These are phyloP conservation scores for Thalassiosira hispida DNA, from an alignment of 352 stramenopile genomes.

Conservation along the genomic window DNA sequence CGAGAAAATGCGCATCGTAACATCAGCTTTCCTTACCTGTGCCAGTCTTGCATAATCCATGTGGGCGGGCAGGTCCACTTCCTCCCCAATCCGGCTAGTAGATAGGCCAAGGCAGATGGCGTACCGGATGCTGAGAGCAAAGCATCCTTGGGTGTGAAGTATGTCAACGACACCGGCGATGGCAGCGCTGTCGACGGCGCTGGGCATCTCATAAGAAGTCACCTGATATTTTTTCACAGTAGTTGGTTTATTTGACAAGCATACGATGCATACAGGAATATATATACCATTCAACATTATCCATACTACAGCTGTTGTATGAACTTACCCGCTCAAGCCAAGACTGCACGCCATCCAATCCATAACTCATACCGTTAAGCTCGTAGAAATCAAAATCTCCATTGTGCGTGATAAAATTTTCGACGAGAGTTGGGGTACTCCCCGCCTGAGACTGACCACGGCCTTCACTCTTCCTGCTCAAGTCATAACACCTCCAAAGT, in stretches of 20 bases:
- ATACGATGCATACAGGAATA: too few species aligned
- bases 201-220: too few species aligned
- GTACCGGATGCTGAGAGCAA: conserved; percentile 33
- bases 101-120: conserved; percentile 21
- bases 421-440: conserved; percentile 3
- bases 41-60: background rate
- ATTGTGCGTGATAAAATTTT: conserved; percentile 58
- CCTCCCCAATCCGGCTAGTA: conserved; percentile 1
- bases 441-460: too few species aligned
- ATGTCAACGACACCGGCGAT: conserved; percentile 54
- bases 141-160: conserved; percentile 40
- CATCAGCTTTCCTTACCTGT: too few species aligned
- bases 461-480: background rate
- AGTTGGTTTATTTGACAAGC: too few species aligned
- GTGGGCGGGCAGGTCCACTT: background rate
- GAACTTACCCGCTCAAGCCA: conserved; percentile 19
- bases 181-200: conserved; percentile 27
- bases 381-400: conserved; percentile 51
- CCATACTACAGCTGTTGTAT: too few species aligned
- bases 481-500: conserved; percentile 13
- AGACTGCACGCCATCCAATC: conserved; percentile 30
- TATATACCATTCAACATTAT: too few species aligned
- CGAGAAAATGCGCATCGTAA: too few species aligned
- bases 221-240: too few species aligned
- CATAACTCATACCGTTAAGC: conserved; percentile 41